These are phyloP conservation scores for Didymella exigua DNA, from an alignment of 2,329 filamentous ascomycete species.

Conservation along the genomic window DNA sequence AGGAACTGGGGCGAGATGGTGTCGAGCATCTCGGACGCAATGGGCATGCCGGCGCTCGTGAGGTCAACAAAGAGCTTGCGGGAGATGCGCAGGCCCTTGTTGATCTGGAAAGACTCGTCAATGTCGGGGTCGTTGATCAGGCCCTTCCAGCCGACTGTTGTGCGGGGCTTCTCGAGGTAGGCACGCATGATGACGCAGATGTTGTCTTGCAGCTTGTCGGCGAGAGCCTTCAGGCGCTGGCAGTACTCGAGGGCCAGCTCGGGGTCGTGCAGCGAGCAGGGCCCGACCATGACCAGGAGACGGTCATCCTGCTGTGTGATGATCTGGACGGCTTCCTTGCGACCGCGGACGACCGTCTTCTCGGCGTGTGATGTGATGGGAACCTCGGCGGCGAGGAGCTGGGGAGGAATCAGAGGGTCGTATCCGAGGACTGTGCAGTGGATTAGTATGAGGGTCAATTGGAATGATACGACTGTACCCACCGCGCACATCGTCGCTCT, in stretches of 20 bases:
- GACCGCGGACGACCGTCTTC: conserved; percentile 72
- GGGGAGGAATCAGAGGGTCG: conserved; percentile 89
- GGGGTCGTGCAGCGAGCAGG: conserved; percentile 97
- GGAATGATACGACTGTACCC: conserved; percentile 19
- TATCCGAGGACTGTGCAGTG: conserved; percentile 77
- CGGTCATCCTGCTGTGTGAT: conserved; percentile 82
- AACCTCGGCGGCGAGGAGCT: conserved; percentile 84
- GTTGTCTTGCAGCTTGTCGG: conserved; percentile 80
- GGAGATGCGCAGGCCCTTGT: conserved; percentile 94
- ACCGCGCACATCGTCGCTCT: conserved; percentile 61
- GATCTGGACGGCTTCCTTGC: conserved; percentile 72
- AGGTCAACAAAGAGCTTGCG: conserved; percentile 92
- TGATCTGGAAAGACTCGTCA: conserved; percentile 96
- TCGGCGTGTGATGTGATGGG: conserved; percentile 67
- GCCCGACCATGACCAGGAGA: conserved; percentile 91
- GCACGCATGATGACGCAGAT: conserved; percentile 95
- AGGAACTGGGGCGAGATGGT: conserved; percentile 98
- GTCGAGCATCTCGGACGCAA: conserved; percentile 97
- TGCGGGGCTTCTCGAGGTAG: conserved; percentile 98
- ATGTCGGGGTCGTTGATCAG: conserved; percentile 99
- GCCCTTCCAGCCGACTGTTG: conserved; percentile 98
- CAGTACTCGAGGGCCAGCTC: conserved; percentile 87
- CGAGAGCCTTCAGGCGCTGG: conserved; percentile 73
- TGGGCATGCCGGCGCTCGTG: conserved; percentile 85
- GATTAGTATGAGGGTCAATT: conserved; percentile 18